Conservation (phyloP, 345 rosid species). For the Cochlearia excelsa region DNA sequence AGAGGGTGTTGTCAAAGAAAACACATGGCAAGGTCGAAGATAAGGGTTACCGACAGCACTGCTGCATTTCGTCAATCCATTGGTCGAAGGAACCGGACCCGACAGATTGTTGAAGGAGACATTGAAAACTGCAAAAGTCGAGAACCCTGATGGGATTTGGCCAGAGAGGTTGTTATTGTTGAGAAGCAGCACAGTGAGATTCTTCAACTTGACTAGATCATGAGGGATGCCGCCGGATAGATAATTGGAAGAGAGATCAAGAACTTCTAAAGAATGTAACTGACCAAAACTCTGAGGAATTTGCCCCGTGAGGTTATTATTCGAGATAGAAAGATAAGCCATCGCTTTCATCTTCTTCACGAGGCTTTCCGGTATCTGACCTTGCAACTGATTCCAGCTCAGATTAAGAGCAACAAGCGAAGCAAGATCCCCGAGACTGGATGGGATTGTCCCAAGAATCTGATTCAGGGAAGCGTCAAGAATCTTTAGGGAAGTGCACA, state of each 20-base stretch:
- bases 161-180: conserved; percentile 51
- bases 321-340: conserved; percentile 44
- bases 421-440: conserved; percentile 38
- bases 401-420: conserved; percentile 52
- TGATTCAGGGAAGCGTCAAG: conserved; percentile 55
- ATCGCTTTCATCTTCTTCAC: conserved; percentile 43
- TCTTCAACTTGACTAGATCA: conserved; percentile 41
- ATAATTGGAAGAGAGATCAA: conserved; percentile 41
- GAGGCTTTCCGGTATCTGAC: conserved; percentile 44
- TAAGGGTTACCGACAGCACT: conserved; percentile 43
- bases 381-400: conserved; percentile 52
- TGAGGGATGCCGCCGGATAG: conserved; percentile 47
- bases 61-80: conserved; percentile 41
- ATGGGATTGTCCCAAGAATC: conserved; percentile 45
- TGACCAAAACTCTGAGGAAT: conserved; percentile 46
- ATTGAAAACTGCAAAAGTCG: conserved; percentile 37
- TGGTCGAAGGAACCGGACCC: conserved; percentile 43
- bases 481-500: conserved; percentile 51
- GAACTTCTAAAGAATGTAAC: conserved; percentile 34
- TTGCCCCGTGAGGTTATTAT: conserved; percentile 47
- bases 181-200: conserved; percentile 46
- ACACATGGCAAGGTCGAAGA: conserved; percentile 47
- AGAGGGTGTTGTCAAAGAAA: conserved; percentile 44
- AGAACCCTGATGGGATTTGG: conserved; percentile 44
- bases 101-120: conserved; percentile 54